Percentiles rank a stretch among this genome's conserved stretches.
phyloP scores from a whole-genome alignment of 441 rosid genomes.

The California macrophylla region DNA sequence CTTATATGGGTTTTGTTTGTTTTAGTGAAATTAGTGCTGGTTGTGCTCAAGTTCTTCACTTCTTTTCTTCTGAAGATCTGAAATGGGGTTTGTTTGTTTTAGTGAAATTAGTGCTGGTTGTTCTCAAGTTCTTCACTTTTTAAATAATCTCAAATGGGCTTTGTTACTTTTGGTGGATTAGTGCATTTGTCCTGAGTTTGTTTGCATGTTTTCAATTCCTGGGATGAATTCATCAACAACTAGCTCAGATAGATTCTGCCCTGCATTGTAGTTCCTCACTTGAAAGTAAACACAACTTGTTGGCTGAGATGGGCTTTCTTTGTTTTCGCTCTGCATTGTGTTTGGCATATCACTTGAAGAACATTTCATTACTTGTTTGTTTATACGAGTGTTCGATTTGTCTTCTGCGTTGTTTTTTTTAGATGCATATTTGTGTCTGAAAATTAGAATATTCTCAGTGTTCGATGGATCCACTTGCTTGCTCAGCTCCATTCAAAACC shows the following conservation, averaged over 20 bases:
- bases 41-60: not conserved
- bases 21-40: not conserved
- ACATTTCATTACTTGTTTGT: too few relatives aligned
- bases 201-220: not conserved
- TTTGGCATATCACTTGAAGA: not conserved
- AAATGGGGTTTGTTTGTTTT: not conserved
- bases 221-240: not conserved
- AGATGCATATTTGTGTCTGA: too few relatives aligned
- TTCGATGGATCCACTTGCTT: conserved; percentile 18
- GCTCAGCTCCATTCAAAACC: not conserved
- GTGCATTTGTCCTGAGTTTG: not conserved
- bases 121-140: not conserved
- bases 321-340: not conserved
- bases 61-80: not conserved
- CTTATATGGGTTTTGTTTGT: not conserved
- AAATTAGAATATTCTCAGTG: too few relatives aligned
- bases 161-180: not conserved
- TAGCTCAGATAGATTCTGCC: not conserved
- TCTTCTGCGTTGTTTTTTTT: too few relatives aligned
- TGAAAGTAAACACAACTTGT: not conserved
- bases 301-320: not conserved
- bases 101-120: not conserved
- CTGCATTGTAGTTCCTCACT: not conserved
- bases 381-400: conserved; percentile 9
- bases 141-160: not conserved